Evolutionary conservation across 305 asterid genomes (phyloP).

Genomic region (Rubia occidens): DNA sequence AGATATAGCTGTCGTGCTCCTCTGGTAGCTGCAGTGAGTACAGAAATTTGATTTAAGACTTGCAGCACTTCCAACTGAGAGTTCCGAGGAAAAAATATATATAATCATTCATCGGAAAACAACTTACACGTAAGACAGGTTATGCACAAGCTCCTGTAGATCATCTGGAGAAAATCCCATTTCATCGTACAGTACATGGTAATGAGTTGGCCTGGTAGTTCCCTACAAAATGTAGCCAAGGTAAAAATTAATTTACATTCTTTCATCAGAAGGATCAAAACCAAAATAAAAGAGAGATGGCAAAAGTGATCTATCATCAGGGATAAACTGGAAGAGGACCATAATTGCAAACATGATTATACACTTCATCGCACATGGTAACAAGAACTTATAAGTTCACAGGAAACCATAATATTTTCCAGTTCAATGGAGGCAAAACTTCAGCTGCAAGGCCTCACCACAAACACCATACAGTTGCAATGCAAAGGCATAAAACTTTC

Average conservation of each 20-base stretch:
- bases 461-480: not conserved
- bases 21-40: constrained; percentile 59
- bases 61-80: not conserved
- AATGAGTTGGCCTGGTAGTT: constrained; percentile 82
- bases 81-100: not conserved
- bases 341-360: not conserved
- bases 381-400: not conserved
- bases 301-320: not conserved
- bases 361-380: not conserved
- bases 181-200: constrained; percentile 67
- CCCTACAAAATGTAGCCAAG: constrained; percentile 36
- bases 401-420: not conserved
- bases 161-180: constrained; percentile 75
- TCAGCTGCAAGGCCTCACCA: not conserved
- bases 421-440: not conserved
- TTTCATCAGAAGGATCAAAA: not conserved
- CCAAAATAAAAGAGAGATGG: too few species aligned
- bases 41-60: not conserved
- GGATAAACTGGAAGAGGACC: too few species aligned
- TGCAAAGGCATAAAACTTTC: too few species aligned
- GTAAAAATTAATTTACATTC: not conserved
- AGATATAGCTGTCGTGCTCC: constrained; percentile 92
- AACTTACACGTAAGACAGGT: constrained; percentile 87
- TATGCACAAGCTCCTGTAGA: constrained; percentile 54
- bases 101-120: not conserved